Conservation (phyloP, 495 filamentous ascomycete species). For the Tricharina praecox region DNA sequence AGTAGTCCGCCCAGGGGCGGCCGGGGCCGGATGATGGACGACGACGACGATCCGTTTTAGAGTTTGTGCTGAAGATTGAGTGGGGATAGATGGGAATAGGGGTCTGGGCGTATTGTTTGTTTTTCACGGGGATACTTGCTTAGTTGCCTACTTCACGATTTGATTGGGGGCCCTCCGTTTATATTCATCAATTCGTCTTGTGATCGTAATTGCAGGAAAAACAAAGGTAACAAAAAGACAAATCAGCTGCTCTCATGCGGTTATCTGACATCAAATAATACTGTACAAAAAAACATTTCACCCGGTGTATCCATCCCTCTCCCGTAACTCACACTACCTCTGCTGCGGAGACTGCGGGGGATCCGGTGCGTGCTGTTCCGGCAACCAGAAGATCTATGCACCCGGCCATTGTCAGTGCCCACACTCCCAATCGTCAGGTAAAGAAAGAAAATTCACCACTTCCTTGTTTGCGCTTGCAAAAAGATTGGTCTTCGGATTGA, state of each 20-base stretch:
- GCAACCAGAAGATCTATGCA: slow-evolving; percentile 54
- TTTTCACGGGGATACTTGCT: no score
- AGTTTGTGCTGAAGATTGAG: not conserved
- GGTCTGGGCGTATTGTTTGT: no score
- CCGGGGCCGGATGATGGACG: not conserved
- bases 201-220: no score
- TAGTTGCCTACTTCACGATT: no score
- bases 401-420: not conserved
- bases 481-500: slow-evolving; percentile 81
- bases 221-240: no score
- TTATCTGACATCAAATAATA: no score
- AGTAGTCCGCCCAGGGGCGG: not conserved
- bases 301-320: not conserved
- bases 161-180: no score
- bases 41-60: not conserved
- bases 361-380: slow-evolving; percentile 42
- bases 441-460: slow-evolving; percentile 37
- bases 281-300: not conserved
- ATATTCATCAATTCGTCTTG: no score
- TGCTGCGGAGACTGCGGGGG: slow-evolving; percentile 11
- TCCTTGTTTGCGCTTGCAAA: slow-evolving; percentile 77
- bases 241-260: no score
- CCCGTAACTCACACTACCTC: not conserved
- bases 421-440: no score
- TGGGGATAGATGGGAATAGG: no score